Conservation (phyloP, 176 grass and related monocot species). For the Avena atlantica region DNA sequence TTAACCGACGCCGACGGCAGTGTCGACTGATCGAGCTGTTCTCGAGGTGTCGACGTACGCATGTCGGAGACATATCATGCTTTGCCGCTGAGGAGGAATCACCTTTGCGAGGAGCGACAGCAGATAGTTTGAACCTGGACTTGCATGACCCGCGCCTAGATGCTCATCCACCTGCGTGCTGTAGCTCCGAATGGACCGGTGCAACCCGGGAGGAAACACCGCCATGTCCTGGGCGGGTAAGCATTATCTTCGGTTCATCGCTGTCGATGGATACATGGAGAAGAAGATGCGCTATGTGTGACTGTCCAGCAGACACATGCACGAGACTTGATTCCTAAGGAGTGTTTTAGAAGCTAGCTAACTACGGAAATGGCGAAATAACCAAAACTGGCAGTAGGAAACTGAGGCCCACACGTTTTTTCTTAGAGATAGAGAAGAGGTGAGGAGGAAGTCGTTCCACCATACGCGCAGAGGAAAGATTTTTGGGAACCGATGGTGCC, state of each 20-base stretch:
- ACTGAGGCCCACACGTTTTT: no score
- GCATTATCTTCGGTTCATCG: not conserved
- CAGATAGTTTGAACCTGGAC: not conserved
- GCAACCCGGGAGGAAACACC: not conserved
- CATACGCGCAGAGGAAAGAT: no score
- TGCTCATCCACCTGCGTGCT: not conserved
- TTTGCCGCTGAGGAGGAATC: not conserved
- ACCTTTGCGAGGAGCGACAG: not conserved
- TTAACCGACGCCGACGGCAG: not conserved
- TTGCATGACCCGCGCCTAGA: not conserved
- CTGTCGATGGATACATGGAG: not conserved
- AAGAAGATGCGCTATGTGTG: not conserved
- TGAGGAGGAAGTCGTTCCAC: no score
- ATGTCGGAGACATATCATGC: not conserved
- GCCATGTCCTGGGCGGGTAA: not conserved
- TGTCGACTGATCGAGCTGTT: not conserved
- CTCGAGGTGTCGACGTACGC: not conserved
- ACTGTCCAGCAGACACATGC: not conserved
- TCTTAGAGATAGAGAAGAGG: no score
- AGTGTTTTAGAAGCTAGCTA: slow-evolving; percentile 37
- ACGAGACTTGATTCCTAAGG: slow-evolving; percentile 34
- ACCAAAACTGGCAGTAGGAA: not conserved
- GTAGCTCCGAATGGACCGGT: not conserved
- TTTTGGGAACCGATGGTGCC: no score
- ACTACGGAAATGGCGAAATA: not conserved